Conservation (phyloP, 495 filamentous ascomycete species). For the Talaromyces trachyspermus region DNA sequence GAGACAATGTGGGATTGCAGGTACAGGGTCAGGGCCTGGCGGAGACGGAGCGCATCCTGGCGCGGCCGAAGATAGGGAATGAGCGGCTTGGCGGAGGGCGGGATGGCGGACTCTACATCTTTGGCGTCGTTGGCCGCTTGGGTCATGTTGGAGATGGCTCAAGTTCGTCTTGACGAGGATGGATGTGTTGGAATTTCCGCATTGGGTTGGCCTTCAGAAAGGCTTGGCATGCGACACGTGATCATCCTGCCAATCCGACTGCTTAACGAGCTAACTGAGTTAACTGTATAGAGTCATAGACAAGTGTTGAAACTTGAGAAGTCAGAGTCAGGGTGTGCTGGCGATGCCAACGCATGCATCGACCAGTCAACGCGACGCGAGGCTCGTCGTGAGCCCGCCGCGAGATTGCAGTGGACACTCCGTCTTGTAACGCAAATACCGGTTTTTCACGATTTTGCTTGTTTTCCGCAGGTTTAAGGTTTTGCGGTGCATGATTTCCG, state of each 20-base stretch:
- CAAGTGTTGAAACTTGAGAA: no score
- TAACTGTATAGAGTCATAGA: no score
- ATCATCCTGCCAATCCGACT: no score
- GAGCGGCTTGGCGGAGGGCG: conserved; percentile 30
- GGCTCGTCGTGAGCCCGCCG: neutral
- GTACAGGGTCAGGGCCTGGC: conserved; percentile 36
- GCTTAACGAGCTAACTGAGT: no score
- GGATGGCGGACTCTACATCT: conserved; percentile 18
- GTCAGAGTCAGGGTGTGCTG: no score
- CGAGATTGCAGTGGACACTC: neutral
- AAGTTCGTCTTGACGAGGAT: no score
- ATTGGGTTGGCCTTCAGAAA: neutral
- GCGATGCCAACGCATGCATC: no score
- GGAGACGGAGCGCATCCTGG: conserved; percentile 38
- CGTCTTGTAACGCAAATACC: neutral
- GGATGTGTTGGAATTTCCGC: conserved; percentile 2
- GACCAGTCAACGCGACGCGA: no score
- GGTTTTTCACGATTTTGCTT: neutral
- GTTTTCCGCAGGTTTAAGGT: neutral
- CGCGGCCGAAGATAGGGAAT: conserved; percentile 39
- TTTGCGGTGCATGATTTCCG: neutral
- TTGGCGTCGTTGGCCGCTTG: no score
- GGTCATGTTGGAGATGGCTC: neutral
- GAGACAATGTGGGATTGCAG: conserved; percentile 34
- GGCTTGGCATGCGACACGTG: neutral